phyloP scores from a whole-genome alignment of 2,329 filamentous ascomycete genomes.

The Cytospora leucostoma region DNA sequence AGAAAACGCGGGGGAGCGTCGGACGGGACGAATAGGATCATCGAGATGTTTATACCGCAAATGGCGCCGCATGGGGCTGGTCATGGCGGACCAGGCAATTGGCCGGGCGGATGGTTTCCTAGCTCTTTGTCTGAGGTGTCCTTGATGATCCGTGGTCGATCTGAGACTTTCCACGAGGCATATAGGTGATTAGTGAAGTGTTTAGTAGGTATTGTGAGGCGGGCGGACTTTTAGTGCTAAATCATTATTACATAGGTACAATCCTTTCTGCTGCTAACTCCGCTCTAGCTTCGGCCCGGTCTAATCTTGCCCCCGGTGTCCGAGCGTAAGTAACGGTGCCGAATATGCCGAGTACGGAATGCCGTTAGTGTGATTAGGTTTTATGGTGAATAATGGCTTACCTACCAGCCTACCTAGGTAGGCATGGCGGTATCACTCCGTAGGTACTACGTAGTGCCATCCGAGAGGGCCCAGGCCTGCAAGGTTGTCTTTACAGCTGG shows the following conservation, averaged over 20 bases:
- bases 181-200: neutral
- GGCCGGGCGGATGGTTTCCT: neutral
- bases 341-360: no score
- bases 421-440: no score
- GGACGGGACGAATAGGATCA: neutral
- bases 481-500: no score
- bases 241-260: neutral
- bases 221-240: neutral
- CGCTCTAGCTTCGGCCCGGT: neutral
- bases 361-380: no score
- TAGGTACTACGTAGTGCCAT: no score
- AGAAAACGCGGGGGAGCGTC: constrained; percentile 10
- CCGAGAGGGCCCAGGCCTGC: no score
- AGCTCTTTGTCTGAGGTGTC: constrained; percentile 18
- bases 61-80: neutral
- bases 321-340: neutral
- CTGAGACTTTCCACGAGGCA: constrained; percentile 4
- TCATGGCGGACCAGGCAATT: neutral
- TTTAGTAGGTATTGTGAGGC: neutral
- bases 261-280: neutral
- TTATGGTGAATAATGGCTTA: no score
- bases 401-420: no score
- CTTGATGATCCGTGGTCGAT: constrained; percentile 15
- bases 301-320: neutral
- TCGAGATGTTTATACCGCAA: neutral